A percentile compares a stretch with the other conserved stretches of the same genome.
Evolutionary conservation across 2,329 filamentous ascomycete species (phyloP).

Genomic region (Xylaria sp.): DNA sequence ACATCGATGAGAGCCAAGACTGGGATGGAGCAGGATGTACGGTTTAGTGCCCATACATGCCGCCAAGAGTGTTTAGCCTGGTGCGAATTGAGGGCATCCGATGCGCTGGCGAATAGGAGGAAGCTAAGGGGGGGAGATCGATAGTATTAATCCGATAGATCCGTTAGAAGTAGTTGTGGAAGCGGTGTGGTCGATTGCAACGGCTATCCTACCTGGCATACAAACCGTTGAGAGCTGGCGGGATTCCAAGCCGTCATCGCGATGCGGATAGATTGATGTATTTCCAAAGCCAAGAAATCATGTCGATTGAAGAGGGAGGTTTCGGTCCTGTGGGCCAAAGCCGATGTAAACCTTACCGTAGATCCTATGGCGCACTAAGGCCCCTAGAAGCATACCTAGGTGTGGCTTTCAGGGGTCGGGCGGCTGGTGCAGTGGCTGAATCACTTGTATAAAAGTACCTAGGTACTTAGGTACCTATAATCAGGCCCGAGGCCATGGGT

Average conservation of each 20-base stretch:
- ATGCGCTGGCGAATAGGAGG: conserved; percentile 22
- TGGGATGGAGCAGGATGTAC: not conserved
- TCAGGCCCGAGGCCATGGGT: no score
- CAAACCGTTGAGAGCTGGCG: not conserved
- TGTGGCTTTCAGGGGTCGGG: not conserved
- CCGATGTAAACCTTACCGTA: not conserved
- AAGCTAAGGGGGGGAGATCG: not conserved
- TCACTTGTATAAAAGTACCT: not conserved
- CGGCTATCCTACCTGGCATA: not conserved
- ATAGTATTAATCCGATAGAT: conserved; percentile 14
- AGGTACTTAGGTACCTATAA: not conserved
- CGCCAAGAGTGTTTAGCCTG: conserved; percentile 27
- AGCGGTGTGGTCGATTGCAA: conserved; percentile 18
- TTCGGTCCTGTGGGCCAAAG: not conserved
- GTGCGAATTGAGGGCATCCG: conserved; percentile 8
- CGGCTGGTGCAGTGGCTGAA: not conserved
- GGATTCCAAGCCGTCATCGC: not conserved
- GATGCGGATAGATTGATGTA: not conserved
- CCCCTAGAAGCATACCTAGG: no score
- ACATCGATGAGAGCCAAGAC: conserved; percentile 12
- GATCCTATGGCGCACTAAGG: no score
- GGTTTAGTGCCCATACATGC: not conserved
- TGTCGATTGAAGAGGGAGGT: not conserved
- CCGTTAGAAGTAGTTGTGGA: conserved; percentile 13
- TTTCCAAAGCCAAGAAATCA: not conserved